A percentile compares a stretch with the other conserved stretches of the same genome.
Evolutionary conservation across 2,329 filamentous ascomycete genomes (phyloP).

Genomic region (Lasiodiplodia citricola): DNA sequence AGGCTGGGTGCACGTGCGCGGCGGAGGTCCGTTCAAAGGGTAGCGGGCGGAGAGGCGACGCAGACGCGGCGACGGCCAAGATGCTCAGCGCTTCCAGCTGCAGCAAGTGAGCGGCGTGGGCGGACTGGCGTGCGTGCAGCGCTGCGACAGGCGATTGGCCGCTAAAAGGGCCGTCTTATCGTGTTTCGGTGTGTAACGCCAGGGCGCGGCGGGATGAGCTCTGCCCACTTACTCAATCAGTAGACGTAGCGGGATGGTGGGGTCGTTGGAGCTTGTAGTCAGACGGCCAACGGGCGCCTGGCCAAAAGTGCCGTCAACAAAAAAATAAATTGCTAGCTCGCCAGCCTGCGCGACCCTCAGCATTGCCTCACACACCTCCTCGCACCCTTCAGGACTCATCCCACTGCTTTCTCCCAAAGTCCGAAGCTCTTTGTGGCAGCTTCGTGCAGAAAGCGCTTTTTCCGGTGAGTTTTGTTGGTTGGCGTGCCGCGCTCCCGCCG

Average conservation of each 20-base stretch:
- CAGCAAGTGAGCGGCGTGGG: slow-evolving; percentile 1
- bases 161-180: slow-evolving; percentile 21
- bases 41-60: slow-evolving; percentile 7
- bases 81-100: not conserved
- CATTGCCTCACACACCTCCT: not conserved
- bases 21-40: not conserved
- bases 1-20: slow-evolving; percentile 12
- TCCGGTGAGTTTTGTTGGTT: slow-evolving; percentile 24
- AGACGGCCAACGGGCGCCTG: not conserved
- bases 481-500: slow-evolving; percentile 4
- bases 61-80: slow-evolving; percentile 8
- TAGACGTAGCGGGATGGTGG: slow-evolving; percentile 16
- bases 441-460: slow-evolving; percentile 3
- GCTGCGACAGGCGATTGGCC: not conserved
- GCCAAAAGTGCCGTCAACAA: slow-evolving; percentile 15
- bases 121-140: slow-evolving; percentile 9
- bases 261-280: slow-evolving; percentile 9
- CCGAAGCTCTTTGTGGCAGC: not conserved
- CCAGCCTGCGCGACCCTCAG: slow-evolving; percentile 3
- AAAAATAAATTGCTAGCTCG: slow-evolving; percentile 19
- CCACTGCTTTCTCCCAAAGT: not conserved
- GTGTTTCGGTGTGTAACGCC: slow-evolving; percentile 24
- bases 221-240: slow-evolving; percentile 20
- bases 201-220: slow-evolving; percentile 20
- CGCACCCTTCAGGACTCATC: not conserved